Evolutionary conservation across 2,329 filamentous ascomycete genomes (phyloP).

Genomic region (Trichoderma guizhouense): DNA sequence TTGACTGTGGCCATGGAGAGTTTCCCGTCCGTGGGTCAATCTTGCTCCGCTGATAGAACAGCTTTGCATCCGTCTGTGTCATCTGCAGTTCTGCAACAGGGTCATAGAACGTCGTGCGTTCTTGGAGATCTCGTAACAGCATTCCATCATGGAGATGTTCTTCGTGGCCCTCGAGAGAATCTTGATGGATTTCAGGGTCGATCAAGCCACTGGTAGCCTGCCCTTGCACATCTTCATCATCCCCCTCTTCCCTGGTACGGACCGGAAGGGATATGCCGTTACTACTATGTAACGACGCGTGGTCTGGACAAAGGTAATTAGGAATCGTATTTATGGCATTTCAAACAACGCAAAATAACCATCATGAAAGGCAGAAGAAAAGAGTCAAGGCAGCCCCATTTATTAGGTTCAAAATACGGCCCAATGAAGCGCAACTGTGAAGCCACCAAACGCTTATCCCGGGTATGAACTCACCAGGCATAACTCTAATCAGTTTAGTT

Average conservation of each 20-base stretch:
- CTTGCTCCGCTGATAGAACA: conserved; percentile 91
- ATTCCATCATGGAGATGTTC: conserved; percentile 50
- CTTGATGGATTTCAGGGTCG: conserved; percentile 23
- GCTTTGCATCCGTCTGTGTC: conserved; percentile 89
- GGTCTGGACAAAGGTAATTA: not conserved
- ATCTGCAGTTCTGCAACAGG: conserved; percentile 90
- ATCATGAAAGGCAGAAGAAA: not conserved
- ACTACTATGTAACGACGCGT: conserved; percentile 8
- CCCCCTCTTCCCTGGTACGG: conserved; percentile 31
- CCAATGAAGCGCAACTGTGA: not conserved
- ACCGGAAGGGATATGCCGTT: conserved; percentile 22
- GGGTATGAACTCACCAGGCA: conserved; percentile 9
- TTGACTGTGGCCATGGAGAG: conserved; percentile 40
- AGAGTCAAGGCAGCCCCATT: not conserved
- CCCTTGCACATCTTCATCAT: conserved; percentile 27
- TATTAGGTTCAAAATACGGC: not conserved
- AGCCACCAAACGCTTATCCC: not conserved
- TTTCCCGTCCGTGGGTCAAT: conserved; percentile 48
- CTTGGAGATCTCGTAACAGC: conserved; percentile 58
- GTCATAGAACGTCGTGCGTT: conserved; percentile 85
- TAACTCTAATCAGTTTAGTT: not conserved
- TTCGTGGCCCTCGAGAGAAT: conserved; percentile 24
- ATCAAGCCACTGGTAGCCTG: conserved; percentile 25
- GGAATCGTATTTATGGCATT: not conserved
- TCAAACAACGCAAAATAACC: not conserved